Evolutionary conservation across 2,329 filamentous ascomycete species (phyloP), one percentile per base, ranked within the genome.

Genomic region (Blastomyces emzantsi): DNA sequence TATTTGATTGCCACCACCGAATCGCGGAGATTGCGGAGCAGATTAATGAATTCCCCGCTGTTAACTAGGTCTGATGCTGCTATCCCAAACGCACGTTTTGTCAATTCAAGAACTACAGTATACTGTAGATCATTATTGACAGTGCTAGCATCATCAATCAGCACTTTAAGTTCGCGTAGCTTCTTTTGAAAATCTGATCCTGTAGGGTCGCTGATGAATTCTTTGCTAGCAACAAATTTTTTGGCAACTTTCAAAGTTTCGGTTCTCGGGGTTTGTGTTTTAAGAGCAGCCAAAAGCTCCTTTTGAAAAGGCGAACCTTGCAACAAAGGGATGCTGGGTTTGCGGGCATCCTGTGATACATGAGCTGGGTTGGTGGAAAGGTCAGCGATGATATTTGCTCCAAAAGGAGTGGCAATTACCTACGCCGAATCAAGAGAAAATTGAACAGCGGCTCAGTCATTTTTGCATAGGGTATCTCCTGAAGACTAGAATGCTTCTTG

Each of bases 51-150:
- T 13, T 22, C 25, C 22, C 13, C 22, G 13, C 49, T 22, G 9
- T 52, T 52, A 28, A 52, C 49, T 13, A 52, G 13, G 22, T 52
- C 49, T 52, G 49, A 52, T 25, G 49, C 49, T 30, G 49, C 25
- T 52, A 52, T 13, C 15, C 49, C 49, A 52, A 52, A 52, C 7
- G 49, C 49, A 2, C 49, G 49, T 17, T 52, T 52, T 30, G 49
- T 17, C 49, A 52, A 52, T 52, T 52, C 49, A 28, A 52, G 49
- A 28, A 52, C 49, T 52, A 52, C 22, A 52, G 49, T 52, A 52
- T 28, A 52, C 25, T 25, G 22, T 28, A 52, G 28, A 52, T 52
- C 49, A 52, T 52, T 25, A 30, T 11, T 13, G 49, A 52, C 49
- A 15, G 9, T 52, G 49, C 49, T 52, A 13, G 49, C 49, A 4